Evolutionary conservation across 2,329 filamentous ascomycete species (phyloP).

Genomic region (Daldinia eschscholtzii): DNA sequence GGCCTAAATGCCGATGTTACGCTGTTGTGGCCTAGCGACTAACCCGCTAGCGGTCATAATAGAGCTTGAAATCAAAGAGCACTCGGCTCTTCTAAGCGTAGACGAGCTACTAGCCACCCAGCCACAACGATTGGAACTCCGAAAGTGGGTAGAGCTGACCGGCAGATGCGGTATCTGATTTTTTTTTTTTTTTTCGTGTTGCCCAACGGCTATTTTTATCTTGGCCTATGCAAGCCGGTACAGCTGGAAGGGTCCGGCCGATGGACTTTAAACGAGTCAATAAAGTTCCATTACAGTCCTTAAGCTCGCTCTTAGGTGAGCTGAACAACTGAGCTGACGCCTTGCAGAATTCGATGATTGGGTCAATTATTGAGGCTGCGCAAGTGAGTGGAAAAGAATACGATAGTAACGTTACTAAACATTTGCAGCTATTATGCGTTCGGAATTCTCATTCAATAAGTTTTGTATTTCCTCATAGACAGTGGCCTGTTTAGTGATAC

Average conservation of each 20-base stretch:
- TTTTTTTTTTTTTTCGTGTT: slow-evolving; percentile 34
- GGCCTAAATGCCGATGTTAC: slow-evolving; percentile 26
- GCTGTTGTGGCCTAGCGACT: slow-evolving; percentile 7
- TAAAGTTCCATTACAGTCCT: background rate
- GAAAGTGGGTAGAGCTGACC: slow-evolving; percentile 14
- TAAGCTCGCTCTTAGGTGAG: slow-evolving; percentile 3
- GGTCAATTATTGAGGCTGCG: slow-evolving; percentile 12
- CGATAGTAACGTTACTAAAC: slow-evolving; percentile 37
- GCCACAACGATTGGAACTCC: background rate
- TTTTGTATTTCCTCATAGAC: background rate
- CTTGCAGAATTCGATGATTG: slow-evolving; percentile 4
- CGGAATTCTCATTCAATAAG: slow-evolving; percentile 23
- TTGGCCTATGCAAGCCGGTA: slow-evolving; percentile 31
- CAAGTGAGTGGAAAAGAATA: slow-evolving; percentile 18
- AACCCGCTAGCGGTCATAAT: slow-evolving; percentile 12
- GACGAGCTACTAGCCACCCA: slow-evolving; percentile 2
- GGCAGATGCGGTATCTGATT: slow-evolving; percentile 26
- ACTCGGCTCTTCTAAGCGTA: background rate
- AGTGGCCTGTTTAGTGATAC: background rate
- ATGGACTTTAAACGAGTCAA: slow-evolving; percentile 11
- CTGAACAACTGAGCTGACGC: background rate
- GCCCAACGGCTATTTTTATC: slow-evolving; percentile 34
- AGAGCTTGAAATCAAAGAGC: slow-evolving; percentile 13
- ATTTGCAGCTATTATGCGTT: slow-evolving; percentile 10
- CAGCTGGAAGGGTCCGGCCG: slow-evolving; percentile 26